A percentile compares a stretch with the other conserved stretches of the same genome.
These are phyloP conservation scores for Hordeum pubiflorum DNA, from an alignment of 202 grass and related monocot species.

Conservation along the genomic window DNA sequence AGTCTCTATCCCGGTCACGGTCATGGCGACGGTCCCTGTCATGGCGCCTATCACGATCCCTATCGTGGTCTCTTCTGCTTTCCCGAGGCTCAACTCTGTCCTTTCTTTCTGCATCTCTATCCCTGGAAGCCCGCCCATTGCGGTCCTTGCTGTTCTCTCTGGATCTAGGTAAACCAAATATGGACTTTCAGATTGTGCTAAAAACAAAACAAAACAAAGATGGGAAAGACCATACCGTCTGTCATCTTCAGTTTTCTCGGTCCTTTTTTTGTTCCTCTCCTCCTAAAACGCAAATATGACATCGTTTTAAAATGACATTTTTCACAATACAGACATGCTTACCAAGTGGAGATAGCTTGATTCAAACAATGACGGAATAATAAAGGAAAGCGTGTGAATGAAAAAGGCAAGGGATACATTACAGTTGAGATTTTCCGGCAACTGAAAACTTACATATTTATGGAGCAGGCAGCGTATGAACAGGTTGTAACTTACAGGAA, in stretches of 20 bases:
- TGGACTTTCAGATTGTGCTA: neutral
- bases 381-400: neutral
- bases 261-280: conserved; percentile 64
- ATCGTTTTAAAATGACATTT: conserved; percentile 11
- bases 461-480: conserved; percentile 13
- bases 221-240: conserved; percentile 40
- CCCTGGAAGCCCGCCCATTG: conserved; percentile 47
- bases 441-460: conserved; percentile 33
- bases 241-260: conserved; percentile 55
- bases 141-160: conserved; percentile 72
- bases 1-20: conserved; percentile 66
- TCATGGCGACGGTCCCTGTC: conserved; percentile 57
- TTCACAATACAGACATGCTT: neutral
- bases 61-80: conserved; percentile 60
- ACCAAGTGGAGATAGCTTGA: neutral
- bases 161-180: conserved; percentile 36
- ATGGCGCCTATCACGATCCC: conserved; percentile 62
- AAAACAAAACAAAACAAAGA: neutral
- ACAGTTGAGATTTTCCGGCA: conserved; percentile 9
- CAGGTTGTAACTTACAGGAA: conserved; percentile 46
- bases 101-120: conserved; percentile 43
- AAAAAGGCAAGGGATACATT: conserved; percentile 19
- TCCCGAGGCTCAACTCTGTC: conserved; percentile 47
- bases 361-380: neutral
- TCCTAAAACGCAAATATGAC: conserved; percentile 42